phyloP scores from a whole-genome alignment of 1,284 basidiomycete species.

The Leccinum pallidistipes region DNA sequence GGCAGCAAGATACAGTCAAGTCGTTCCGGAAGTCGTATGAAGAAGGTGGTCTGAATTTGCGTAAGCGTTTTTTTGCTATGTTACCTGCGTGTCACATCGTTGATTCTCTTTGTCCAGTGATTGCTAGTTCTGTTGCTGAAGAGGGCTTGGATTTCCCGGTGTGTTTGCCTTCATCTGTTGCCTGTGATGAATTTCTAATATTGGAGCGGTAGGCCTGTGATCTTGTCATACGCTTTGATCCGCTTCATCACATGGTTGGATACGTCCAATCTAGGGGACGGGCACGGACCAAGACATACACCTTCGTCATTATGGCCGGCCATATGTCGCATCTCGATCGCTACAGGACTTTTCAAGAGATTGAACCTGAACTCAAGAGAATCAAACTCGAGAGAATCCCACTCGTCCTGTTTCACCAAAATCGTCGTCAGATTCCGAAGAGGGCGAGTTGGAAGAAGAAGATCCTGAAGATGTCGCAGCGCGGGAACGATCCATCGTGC shows the following conservation, averaged over 20 bases:
- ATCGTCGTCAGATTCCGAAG: slow-evolving; percentile 32
- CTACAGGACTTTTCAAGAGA: slow-evolving; percentile 57
- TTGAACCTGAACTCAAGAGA: slow-evolving; percentile 62
- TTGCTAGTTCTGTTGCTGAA: slow-evolving; percentile 85
- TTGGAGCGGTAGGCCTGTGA: slow-evolving; percentile 62
- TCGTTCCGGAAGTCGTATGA: slow-evolving; percentile 67
- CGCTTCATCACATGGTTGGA: slow-evolving; percentile 74
- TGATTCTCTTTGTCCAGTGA: slow-evolving; percentile 44
- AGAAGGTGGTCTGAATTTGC: slow-evolving; percentile 62
- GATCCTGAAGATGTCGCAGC: slow-evolving; percentile 56
- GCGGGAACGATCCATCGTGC: slow-evolving; percentile 71
- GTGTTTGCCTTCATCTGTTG: slow-evolving; percentile 17
- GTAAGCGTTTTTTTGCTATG: slow-evolving; percentile 46
- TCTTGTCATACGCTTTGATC: slow-evolving; percentile 81
- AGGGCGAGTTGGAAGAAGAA: slow-evolving; percentile 41
- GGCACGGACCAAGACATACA: slow-evolving; percentile 72
- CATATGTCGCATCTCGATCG: slow-evolving; percentile 52
- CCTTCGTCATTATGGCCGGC: slow-evolving; percentile 77
- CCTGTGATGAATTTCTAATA: slow-evolving; percentile 3
- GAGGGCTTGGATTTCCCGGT: slow-evolving; percentile 87
- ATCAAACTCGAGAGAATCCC: slow-evolving; percentile 46
- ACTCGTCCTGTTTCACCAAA: slow-evolving; percentile 31
- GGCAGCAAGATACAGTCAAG: slow-evolving; percentile 59
- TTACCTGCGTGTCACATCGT: neutral
- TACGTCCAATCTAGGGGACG: slow-evolving; percentile 55